Conservation (phyloP, 768 basidiomycete genomes). For the Multifurca ochricompacta region DNA sequence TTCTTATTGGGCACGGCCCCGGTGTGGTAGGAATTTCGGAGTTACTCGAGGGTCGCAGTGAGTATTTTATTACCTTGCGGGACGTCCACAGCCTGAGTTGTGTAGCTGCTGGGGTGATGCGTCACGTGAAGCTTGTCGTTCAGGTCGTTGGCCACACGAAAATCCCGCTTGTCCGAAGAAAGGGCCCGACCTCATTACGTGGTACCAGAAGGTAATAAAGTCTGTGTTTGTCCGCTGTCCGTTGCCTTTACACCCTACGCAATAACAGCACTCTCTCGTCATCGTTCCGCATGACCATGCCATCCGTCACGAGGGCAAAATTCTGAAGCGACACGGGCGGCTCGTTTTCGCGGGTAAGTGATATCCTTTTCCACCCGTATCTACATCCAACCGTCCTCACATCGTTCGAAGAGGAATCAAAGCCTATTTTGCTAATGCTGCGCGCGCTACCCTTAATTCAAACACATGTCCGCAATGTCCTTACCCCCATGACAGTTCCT, state of each 20-base stretch:
- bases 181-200: conserved; percentile 27
- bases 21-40: conserved; percentile 73
- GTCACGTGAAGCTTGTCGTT: conserved; percentile 25
- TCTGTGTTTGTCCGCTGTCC: background rate
- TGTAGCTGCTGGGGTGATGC: conserved; percentile 45
- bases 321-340: conserved; percentile 55
- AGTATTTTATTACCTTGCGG: conserved; percentile 20
- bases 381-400: background rate
- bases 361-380: background rate
- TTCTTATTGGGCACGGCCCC: conserved; percentile 83
- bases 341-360: conserved; percentile 55
- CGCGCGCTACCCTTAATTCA: conserved; percentile 20
- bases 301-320: conserved; percentile 34
- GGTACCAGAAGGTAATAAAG: conserved; percentile 64
- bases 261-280: conserved; percentile 58
- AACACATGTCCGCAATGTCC: conserved; percentile 15
- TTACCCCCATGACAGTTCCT: background rate
- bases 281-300: conserved; percentile 60
- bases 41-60: conserved; percentile 66
- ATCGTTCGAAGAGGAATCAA: conserved; percentile 46
- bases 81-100: background rate
- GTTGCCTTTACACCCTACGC: conserved; percentile 1
- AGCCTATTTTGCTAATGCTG: conserved; percentile 69
- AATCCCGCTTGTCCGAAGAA: conserved; percentile 20
- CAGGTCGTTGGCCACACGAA: conserved; percentile 20